Percentiles rank a stretch among this genome's conserved stretches.
phyloP scores from a whole-genome alignment of 1,284 basidiomycete species.

The Rhodotorula glutinis region DNA sequence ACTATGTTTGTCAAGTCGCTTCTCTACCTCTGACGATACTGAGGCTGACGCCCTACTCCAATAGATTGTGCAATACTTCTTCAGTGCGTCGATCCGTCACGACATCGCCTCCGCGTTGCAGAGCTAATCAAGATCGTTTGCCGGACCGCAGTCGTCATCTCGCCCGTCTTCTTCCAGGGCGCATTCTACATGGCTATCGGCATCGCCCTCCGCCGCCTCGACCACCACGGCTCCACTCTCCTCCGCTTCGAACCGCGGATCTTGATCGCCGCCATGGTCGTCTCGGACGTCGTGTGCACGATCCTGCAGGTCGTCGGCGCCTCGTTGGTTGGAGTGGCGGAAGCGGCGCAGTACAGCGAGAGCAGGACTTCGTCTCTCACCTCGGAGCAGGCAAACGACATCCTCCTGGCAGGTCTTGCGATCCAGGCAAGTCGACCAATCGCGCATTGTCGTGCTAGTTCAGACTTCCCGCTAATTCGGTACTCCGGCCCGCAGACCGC shows the following conservation, averaged over 20 bases:
- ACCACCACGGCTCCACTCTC: conserved; percentile 15
- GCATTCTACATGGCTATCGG: conserved; percentile 46
- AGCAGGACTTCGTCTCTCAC: conserved; percentile 30
- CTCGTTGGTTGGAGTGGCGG: conserved; percentile 51
- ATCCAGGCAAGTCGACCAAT: conserved; percentile 44
- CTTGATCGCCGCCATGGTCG: conserved; percentile 45
- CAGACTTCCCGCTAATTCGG: too few relatives aligned
- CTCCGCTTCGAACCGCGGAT: conserved; percentile 15
- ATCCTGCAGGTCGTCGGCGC: conserved; percentile 51
- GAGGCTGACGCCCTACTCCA: too few relatives aligned
- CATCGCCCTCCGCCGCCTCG: conserved; percentile 41
- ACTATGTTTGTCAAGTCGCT: too few relatives aligned
- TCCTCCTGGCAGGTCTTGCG: conserved; percentile 50
- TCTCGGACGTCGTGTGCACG: conserved; percentile 48
- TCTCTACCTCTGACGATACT: too few relatives aligned
- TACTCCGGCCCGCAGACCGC: too few relatives aligned
- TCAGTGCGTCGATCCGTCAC: neutral
- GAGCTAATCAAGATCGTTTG: conserved; percentile 28
- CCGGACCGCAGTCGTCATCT: conserved; percentile 49
- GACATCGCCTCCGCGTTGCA: too few relatives aligned
- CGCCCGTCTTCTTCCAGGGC: conserved; percentile 50
- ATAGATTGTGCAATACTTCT: conserved; percentile 32
- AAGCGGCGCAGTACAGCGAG: conserved; percentile 39
- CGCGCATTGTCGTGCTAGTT: too few relatives aligned
- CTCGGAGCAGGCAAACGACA: conserved; percentile 49